Percentiles rank a stretch among this genome's conserved stretches.
Conservation (phyloP, 805 yeast species). For the Suhomyces vadensis region DNA sequence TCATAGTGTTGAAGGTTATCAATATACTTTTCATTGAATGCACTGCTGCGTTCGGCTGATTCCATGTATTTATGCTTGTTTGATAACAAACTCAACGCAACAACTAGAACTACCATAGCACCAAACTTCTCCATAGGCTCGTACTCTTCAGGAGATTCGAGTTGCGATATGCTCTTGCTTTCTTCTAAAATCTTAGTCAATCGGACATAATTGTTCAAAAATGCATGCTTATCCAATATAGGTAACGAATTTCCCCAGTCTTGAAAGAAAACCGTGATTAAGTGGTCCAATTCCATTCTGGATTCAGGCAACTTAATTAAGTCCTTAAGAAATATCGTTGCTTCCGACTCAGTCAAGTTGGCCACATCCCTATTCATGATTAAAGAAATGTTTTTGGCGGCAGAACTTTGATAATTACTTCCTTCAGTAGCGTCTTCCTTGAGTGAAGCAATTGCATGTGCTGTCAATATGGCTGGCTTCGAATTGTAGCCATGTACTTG, state of each 20-base stretch:
- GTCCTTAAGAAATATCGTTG: slow-evolving; percentile 43
- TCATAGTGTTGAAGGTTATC: slow-evolving; percentile 51
- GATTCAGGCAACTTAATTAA: slow-evolving; percentile 44
- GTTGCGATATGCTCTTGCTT: neutral
- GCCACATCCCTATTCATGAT: slow-evolving; percentile 31
- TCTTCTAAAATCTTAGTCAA: slow-evolving; percentile 49
- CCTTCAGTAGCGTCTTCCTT: slow-evolving; percentile 45
- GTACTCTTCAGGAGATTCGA: slow-evolving; percentile 10
- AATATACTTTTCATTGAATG: slow-evolving; percentile 20
- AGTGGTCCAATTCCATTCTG: slow-evolving; percentile 63
- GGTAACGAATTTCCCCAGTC: slow-evolving; percentile 78
- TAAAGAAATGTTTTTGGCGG: slow-evolving; percentile 15
- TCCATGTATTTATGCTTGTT: slow-evolving; percentile 33
- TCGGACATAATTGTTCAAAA: slow-evolving; percentile 56
- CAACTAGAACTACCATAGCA: slow-evolving; percentile 49
- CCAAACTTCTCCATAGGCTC: slow-evolving; percentile 56
- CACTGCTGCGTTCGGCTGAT: slow-evolving; percentile 11
- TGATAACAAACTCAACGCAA: slow-evolving; percentile 50
- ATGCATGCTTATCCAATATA: slow-evolving; percentile 66
- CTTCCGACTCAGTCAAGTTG: slow-evolving; percentile 40
- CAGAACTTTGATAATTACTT: neutral
- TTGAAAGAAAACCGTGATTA: slow-evolving; percentile 66
- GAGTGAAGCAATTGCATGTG: slow-evolving; percentile 67
- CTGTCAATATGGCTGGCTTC: slow-evolving; percentile 68
- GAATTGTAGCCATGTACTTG: slow-evolving; percentile 72